phyloP scores from a whole-genome alignment of 1,284 basidiomycete genomes.

The Retiboletus flavoniger region DNA sequence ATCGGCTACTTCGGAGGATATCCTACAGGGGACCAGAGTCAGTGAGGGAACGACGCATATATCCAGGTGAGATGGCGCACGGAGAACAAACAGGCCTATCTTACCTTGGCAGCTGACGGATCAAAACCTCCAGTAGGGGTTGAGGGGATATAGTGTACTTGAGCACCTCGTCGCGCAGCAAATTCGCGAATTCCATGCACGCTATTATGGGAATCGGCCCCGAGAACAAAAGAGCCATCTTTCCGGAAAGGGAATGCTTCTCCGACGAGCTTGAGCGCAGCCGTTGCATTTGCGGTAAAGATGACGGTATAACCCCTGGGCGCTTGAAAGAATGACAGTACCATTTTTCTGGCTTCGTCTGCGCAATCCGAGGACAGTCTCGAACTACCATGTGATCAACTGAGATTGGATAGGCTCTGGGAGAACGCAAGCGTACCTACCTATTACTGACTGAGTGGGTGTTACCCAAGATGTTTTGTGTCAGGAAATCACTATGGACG shows the following conservation, averaged over 20 bases:
- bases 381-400: slow-evolving; percentile 47
- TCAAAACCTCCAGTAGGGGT: slow-evolving; percentile 63
- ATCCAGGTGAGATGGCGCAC: slow-evolving; percentile 4
- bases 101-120: slow-evolving; percentile 56
- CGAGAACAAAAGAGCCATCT: slow-evolving; percentile 59
- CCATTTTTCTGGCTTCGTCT: slow-evolving; percentile 63
- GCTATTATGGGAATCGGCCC: slow-evolving; percentile 78
- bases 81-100: neutral
- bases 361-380: slow-evolving; percentile 64
- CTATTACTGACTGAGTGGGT: slow-evolving; percentile 79
- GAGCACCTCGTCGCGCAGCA: slow-evolving; percentile 53
- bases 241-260: slow-evolving; percentile 72
- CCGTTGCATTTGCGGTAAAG: slow-evolving; percentile 80
- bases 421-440: slow-evolving; percentile 43
- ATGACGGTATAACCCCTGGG: slow-evolving; percentile 74
- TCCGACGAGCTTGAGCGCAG: slow-evolving; percentile 75
- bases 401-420: slow-evolving; percentile 4
- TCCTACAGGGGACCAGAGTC: slow-evolving; percentile 33
- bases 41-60: slow-evolving; percentile 19
- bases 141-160: slow-evolving; percentile 64
- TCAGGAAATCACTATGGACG: slow-evolving; percentile 66
- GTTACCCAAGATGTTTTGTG: slow-evolving; percentile 67
- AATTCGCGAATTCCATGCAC: slow-evolving; percentile 80
- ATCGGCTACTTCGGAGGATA: slow-evolving; percentile 44
- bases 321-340: slow-evolving; percentile 72